These are phyloP conservation scores for Xylaria hypoxylon DNA, from an alignment of 2,329 filamentous ascomycete species.

Conservation along the genomic window DNA sequence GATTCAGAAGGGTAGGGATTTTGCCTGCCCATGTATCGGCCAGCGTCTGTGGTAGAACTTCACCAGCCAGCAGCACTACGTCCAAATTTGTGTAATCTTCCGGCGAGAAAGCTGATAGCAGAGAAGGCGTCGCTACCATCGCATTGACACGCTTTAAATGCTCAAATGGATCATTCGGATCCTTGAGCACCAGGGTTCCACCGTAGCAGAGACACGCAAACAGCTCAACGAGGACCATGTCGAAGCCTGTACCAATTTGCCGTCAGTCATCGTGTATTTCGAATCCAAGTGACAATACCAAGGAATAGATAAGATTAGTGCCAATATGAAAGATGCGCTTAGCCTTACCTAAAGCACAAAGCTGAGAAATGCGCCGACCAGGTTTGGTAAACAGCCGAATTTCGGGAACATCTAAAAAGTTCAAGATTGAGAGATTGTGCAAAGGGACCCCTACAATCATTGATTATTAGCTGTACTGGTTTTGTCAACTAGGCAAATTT, in stretches of 20 bases:
- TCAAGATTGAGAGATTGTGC: constrained; percentile 15
- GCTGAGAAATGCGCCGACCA: constrained; percentile 7
- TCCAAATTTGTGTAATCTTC: constrained; percentile 12
- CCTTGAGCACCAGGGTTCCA: constrained; percentile 36
- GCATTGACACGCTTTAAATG: constrained; percentile 34
- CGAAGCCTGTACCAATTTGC: no score
- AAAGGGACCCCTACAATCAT: constrained; percentile 14
- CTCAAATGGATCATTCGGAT: constrained; percentile 29
- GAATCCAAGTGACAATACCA: constrained; percentile 16
- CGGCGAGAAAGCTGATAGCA: constrained; percentile 7
- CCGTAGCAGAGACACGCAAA: constrained; percentile 33
- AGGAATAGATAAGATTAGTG: no score
- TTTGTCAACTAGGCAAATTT: no score
- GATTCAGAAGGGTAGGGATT: constrained; percentile 9
- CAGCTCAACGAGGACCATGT: constrained; percentile 11
- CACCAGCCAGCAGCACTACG: constrained; percentile 12
- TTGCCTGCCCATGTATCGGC: constrained; percentile 13
- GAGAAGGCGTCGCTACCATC: constrained; percentile 16
- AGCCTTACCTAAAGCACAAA: no score
- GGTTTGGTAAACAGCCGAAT: constrained; percentile 16
- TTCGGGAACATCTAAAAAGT: constrained; percentile 8
- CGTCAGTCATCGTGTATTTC: no score
- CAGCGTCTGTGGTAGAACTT: constrained; percentile 7
- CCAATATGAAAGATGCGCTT: no score
- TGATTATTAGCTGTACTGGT: no score